Percentiles rank a stretch among this genome's conserved stretches.
Evolutionary conservation across 2,329 filamentous ascomycete genomes (phyloP).

Genomic region (Cytospora piceicola): DNA sequence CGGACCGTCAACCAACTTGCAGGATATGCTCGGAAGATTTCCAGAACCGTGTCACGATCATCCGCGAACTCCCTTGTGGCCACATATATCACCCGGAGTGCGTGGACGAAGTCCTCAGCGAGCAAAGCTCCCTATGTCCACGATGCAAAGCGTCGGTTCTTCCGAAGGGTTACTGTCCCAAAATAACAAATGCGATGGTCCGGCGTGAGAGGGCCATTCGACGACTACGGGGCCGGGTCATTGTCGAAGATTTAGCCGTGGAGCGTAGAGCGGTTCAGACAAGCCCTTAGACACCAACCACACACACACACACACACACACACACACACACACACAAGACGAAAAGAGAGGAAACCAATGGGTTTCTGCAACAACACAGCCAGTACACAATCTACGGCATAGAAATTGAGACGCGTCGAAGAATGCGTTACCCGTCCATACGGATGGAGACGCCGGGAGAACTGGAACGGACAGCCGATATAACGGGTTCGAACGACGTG

Average conservation of each 20-base stretch:
- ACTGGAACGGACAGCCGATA: conserved; percentile 24
- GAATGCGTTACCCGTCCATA: conserved; percentile 38
- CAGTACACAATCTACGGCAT: conserved; percentile 25
- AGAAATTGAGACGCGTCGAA: conserved; percentile 30
- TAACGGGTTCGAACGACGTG: conserved; percentile 23
- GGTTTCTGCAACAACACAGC: conserved; percentile 32
- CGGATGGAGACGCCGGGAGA: conserved; percentile 33
- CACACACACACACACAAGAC: no score
- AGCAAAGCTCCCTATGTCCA: conserved; percentile 84
- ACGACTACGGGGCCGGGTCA: conserved; percentile 58
- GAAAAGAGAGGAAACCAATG: conserved; percentile 32
- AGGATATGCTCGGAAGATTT: conserved; percentile 91
- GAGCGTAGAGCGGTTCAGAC: conserved; percentile 31
- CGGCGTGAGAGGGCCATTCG: conserved; percentile 74
- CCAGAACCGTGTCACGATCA: conserved; percentile 67
- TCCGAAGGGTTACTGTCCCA: conserved; percentile 67
- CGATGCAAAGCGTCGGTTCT: conserved; percentile 86
- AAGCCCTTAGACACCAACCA: conserved; percentile 34
- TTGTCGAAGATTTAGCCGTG: conserved; percentile 45
- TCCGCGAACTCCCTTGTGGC: conserved; percentile 84
- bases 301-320: no score
- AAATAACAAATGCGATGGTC: conserved; percentile 85
- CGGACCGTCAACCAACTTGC: conserved; percentile 77
- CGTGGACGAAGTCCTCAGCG: conserved; percentile 80
- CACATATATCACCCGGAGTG: conserved; percentile 95